Conservation (phyloP, 176 grass and related monocot genomes). For the Eragrostis nindensis region DNA sequence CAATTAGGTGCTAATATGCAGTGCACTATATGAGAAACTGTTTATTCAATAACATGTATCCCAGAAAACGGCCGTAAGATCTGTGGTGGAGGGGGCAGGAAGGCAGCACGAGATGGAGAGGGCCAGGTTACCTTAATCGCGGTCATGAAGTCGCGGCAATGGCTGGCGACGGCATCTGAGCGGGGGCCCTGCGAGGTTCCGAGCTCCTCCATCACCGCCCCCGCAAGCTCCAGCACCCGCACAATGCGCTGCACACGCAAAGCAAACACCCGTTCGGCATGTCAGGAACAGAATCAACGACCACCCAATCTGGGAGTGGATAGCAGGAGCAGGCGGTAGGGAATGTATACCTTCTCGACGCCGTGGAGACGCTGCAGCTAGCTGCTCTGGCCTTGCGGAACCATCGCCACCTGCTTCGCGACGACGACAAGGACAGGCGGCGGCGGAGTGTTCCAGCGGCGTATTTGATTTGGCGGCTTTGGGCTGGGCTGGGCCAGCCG, state of each 20-base stretch:
- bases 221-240: slow-evolving; percentile 74
- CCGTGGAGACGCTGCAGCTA: slow-evolving; percentile 82
- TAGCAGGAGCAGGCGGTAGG: too few relatives aligned
- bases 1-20: too few relatives aligned
- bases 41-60: background rate
- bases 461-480: too few relatives aligned
- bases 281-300: background rate
- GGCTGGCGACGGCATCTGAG: slow-evolving; percentile 44
- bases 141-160: slow-evolving; percentile 86
- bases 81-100: background rate
- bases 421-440: background rate
- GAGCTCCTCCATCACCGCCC: slow-evolving; percentile 86
- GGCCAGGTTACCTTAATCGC: slow-evolving; percentile 62
- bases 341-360: slow-evolving; percentile 73
- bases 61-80: background rate
- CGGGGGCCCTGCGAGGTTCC: slow-evolving; percentile 65
- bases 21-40: background rate
- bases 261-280: background rate
- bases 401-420: slow-evolving; percentile 46
- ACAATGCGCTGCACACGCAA: slow-evolving; percentile 60
- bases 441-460: too few relatives aligned
- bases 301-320: background rate
- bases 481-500: too few relatives aligned
- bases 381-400: slow-evolving; percentile 59
- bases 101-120: background rate